A percentile compares a stretch with the other conserved stretches of the same genome.
These are phyloP conservation scores for Davidsoniella neocaledoniae DNA, from an alignment of 2,329 filamentous ascomycete genomes.

Conservation along the genomic window DNA sequence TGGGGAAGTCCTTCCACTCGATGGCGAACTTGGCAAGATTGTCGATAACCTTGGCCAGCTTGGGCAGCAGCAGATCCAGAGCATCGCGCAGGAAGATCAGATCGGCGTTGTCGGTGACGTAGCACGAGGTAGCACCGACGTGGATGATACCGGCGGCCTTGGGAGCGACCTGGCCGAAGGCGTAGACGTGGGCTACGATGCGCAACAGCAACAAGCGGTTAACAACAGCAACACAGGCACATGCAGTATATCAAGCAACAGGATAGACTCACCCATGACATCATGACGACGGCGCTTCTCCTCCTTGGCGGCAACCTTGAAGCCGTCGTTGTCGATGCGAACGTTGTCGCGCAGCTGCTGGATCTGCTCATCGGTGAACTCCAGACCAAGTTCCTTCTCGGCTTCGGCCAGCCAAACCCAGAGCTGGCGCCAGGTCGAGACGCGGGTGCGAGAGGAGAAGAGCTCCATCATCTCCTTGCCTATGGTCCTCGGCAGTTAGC, in stretches of 20 bases:
- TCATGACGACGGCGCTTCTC: constrained; percentile 52
- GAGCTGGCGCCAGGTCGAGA: constrained; percentile 66
- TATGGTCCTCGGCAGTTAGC: neutral
- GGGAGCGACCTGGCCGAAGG: constrained; percentile 56
- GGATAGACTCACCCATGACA: constrained; percentile 12
- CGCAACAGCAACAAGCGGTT: constrained; percentile 20
- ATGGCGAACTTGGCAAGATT: constrained; percentile 59
- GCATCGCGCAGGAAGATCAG: constrained; percentile 49
- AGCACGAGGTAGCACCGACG: constrained; percentile 45
- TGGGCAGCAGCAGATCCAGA: constrained; percentile 58
- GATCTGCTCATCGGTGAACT: constrained; percentile 57
- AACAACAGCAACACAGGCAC: constrained; percentile 21
- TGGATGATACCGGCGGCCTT: constrained; percentile 74
- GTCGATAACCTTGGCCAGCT: constrained; percentile 61
- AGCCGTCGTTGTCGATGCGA: constrained; percentile 61
- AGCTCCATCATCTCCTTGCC: constrained; percentile 54
- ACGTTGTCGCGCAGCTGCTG: constrained; percentile 60
- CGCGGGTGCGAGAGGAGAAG: constrained; percentile 60
- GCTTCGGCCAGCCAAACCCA: constrained; percentile 75
- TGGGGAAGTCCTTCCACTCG: constrained; percentile 42
- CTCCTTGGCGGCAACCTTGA: constrained; percentile 56
- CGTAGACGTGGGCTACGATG: constrained; percentile 42
- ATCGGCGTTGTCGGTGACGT: constrained; percentile 60
- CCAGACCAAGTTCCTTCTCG: constrained; percentile 64
- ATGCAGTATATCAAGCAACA: neutral